Percentiles rank a stretch among this genome's conserved stretches.
phyloP scores from a whole-genome alignment of 106 monocot species.

The Alisma plantagoaquatica region DNA sequence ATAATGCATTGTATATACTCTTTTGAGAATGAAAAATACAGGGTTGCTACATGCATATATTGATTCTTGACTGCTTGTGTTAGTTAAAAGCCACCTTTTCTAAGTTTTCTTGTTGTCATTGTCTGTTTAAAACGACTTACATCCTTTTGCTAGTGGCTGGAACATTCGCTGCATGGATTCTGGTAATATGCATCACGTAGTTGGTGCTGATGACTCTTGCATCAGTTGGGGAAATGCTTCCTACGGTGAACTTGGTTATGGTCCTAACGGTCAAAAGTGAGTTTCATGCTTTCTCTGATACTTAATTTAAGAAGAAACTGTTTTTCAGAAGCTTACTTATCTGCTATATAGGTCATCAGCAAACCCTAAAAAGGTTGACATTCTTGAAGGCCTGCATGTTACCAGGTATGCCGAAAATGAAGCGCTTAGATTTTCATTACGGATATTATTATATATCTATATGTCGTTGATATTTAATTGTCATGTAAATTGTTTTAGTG shows the following conservation, averaged over 20 bases:
- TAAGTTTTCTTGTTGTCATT: too few relatives aligned
- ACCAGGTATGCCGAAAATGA: constrained; percentile 68
- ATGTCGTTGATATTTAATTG: not conserved
- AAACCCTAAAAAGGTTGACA: constrained; percentile 92
- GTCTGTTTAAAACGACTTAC: too few relatives aligned
- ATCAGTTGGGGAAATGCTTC: constrained; percentile 84
- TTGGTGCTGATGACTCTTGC: constrained; percentile 96
- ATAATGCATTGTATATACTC: too few relatives aligned
- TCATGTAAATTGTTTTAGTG: constrained; percentile 32
- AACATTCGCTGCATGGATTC: constrained; percentile 98
- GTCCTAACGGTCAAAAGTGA: constrained; percentile 77
- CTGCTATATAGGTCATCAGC: constrained; percentile 59
- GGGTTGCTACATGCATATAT: too few relatives aligned
- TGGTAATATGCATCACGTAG: constrained; percentile 89
- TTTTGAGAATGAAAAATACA: too few relatives aligned
- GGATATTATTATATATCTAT: too few relatives aligned
- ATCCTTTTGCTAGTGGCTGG: too few relatives aligned
- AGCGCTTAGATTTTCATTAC: too few relatives aligned
- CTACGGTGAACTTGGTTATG: constrained; percentile 94
- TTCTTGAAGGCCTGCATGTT: constrained; percentile 84
- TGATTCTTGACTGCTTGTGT: too few relatives aligned
- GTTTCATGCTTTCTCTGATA: constrained; percentile 3
- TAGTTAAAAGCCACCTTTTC: too few relatives aligned
- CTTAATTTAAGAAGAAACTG: not conserved
- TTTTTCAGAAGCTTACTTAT: not conserved